These are phyloP conservation scores for Teunomyces stri DNA, from an alignment of 805 yeast genomes.

Conservation along the genomic window DNA sequence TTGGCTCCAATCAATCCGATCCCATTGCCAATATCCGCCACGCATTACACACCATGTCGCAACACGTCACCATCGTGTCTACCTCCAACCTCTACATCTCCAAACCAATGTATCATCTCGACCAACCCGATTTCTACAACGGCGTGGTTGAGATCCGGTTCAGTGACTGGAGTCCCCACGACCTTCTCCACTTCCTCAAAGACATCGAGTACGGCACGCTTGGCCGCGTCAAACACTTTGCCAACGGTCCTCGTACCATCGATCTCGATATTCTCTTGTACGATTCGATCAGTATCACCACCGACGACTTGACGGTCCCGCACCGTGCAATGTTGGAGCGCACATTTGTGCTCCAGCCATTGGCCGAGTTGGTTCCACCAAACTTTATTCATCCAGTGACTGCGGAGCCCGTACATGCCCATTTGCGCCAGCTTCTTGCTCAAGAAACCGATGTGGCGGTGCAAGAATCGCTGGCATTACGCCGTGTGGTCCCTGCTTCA, in stretches of 20 bases:
- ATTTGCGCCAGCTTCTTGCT: conserved; percentile 44
- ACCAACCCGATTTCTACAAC: conserved; percentile 80
- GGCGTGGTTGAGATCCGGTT: conserved; percentile 78
- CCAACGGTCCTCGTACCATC: conserved; percentile 89
- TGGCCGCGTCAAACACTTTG: conserved; percentile 70
- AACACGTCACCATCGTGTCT: conserved; percentile 45
- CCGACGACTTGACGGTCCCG: conserved; percentile 67
- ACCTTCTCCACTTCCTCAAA: conserved; percentile 60
- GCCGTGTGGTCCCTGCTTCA: conserved; percentile 50
- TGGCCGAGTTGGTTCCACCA: conserved; percentile 75
- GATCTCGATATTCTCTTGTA: conserved; percentile 85
- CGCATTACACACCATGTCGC: conserved; percentile 50
- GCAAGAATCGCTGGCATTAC: conserved; percentile 51
- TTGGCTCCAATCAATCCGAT: conserved; percentile 86
- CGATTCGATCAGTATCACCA: conserved; percentile 56
- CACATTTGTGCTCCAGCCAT: conserved; percentile 84
- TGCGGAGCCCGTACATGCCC: conserved; percentile 74
- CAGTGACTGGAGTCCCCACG: conserved; percentile 53
- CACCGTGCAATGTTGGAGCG: conserved; percentile 88
- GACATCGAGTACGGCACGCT: conserved; percentile 73
- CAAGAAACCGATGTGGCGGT: conserved; percentile 28
- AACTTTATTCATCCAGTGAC: conserved; percentile 76
- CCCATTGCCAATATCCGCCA: conserved; percentile 56
- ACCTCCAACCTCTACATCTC: conserved; percentile 83
- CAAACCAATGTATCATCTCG: conserved; percentile 85